phyloP scores from a whole-genome alignment of 257 asterid species.

The Thymus quinquecostatus region DNA sequence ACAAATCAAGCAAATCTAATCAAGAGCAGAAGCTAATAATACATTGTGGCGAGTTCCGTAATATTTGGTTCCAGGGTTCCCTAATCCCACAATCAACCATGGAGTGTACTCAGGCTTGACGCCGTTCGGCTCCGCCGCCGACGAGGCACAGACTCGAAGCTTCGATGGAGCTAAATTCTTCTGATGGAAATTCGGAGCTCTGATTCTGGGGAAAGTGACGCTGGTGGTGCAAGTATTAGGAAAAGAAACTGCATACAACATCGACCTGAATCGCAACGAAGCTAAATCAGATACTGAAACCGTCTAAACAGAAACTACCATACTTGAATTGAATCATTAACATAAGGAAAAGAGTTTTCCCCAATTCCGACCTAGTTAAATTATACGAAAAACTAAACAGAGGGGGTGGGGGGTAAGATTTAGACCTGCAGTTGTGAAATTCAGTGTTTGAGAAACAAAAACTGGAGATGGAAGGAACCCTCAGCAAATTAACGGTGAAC shows the following conservation, averaged over 20 bases:
- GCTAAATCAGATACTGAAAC: neutral
- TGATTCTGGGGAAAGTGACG: conserved; percentile 46
- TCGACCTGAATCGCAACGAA: conserved; percentile 43
- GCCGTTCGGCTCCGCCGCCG: conserved; percentile 53
- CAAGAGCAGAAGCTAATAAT: conserved; percentile 22
- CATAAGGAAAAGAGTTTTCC: neutral
- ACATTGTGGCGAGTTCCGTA: conserved; percentile 99
- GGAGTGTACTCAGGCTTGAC: conserved; percentile 84
- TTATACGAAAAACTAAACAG: too few relatives aligned
- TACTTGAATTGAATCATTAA: conserved; percentile 15
- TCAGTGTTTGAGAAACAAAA: neutral
- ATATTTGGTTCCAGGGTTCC: conserved; percentile 95
- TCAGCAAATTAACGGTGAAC: neutral
- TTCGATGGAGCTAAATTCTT: conserved; percentile 43
- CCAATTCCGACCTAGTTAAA: neutral
- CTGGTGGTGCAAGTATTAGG: conserved; percentile 45
- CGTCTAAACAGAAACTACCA: neutral
- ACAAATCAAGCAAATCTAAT: conserved; percentile 13
- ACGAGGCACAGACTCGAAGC: conserved; percentile 63
- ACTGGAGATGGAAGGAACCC: neutral
- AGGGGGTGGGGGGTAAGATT: neutral
- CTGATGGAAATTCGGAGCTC: conserved; percentile 43
- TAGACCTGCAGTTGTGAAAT: neutral
- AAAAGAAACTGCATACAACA: conserved; percentile 61
- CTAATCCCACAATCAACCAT: conserved; percentile 97